Evolutionary conservation across 2,329 filamentous ascomycete genomes (phyloP), one percentile per base, ranked within the genome.

Genomic region (Xenoacremonium recifei): DNA sequence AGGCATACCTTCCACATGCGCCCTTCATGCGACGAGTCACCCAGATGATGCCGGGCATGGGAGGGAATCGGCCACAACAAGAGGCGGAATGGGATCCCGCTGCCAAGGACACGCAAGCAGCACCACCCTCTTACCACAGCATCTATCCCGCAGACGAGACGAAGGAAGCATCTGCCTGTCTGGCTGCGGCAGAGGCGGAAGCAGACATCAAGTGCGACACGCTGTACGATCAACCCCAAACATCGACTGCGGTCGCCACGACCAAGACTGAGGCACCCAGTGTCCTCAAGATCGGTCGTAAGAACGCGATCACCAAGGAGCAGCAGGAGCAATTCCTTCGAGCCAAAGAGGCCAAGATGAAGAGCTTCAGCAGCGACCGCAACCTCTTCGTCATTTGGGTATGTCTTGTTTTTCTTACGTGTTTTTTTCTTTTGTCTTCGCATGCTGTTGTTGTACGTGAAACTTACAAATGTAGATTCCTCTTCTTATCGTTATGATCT

Each of bases 111-210:
- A 15, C n/a, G 6, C 16, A 34, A 18, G 17, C 32, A 10, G 5
- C 32, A 7, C 87, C 87, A 7, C 88, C 88, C 9, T 79, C 88
- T 0, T 93, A 93, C 51, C 83, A 90, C 39, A 88, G 91, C 35
- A 79, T 93, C 20, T 93, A 82, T 61, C 87, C 86, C 2, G 68
- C 70, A 30, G 64, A 71, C 39, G 69, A 73, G 33, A 49, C 73
- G 13, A 84, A 85, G 62, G 73, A 78, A 53, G 68, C 73, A 15
- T 77, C 78, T n/a, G 79, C 77, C 2, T 71, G 73, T 7, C 71
- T 71, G 39, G 82, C 81, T 3, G 76, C 76, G 2, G 75, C 72
- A 12, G 81, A 85, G 20, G 73, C 72, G 3, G 72, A 78, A 42
- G 78, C 79, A 4, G 80, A 84, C 52, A 64, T 66, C 27, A 83